A percentile compares a stretch with the other conserved stretches of the same genome.
phyloP scores from a whole-genome alignment of 2,329 filamentous ascomycete species.

The Pseudogymnoascus sp. region DNA sequence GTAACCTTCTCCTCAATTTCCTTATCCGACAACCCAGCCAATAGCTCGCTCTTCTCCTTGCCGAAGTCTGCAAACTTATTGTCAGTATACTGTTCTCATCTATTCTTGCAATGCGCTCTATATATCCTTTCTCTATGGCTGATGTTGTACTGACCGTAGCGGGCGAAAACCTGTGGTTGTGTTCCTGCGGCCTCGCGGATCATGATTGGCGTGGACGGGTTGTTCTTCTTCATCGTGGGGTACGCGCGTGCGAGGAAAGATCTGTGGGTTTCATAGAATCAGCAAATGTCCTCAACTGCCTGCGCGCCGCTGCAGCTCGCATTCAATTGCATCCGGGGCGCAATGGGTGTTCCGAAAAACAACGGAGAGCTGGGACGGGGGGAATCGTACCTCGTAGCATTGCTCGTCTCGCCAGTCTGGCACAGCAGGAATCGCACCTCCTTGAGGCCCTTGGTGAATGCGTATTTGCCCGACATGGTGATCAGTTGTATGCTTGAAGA shows the following conservation, averaged over 20 bases:
- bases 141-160: slow-evolving; percentile 61
- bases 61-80: slow-evolving; percentile 48
- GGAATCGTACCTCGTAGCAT: slow-evolving; percentile 66
- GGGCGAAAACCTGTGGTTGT: slow-evolving; percentile 77
- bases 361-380: neutral
- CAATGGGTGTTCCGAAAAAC: neutral
- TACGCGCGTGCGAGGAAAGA: slow-evolving; percentile 87
- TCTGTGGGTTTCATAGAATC: slow-evolving; percentile 38
- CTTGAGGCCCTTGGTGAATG: slow-evolving; percentile 79
- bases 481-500: slow-evolving; percentile 8
- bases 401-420: slow-evolving; percentile 86
- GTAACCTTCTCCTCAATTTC: slow-evolving; percentile 63
- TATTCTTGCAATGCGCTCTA: neutral
- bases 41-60: slow-evolving; percentile 56
- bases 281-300: neutral
- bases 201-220: slow-evolving; percentile 87
- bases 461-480: slow-evolving; percentile 83
- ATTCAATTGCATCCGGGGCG: neutral
- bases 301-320: neutral
- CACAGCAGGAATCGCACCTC: slow-evolving; percentile 97
- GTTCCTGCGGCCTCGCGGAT: slow-evolving; percentile 85
- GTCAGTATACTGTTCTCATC: slow-evolving; percentile 16
- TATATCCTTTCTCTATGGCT: neutral
- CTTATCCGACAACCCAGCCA: slow-evolving; percentile 59
- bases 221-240: slow-evolving; percentile 99